Base-by-base conservation (phyloP, 2,329 filamentous ascomycete species). In the Diaporthe capsici region DNA sequence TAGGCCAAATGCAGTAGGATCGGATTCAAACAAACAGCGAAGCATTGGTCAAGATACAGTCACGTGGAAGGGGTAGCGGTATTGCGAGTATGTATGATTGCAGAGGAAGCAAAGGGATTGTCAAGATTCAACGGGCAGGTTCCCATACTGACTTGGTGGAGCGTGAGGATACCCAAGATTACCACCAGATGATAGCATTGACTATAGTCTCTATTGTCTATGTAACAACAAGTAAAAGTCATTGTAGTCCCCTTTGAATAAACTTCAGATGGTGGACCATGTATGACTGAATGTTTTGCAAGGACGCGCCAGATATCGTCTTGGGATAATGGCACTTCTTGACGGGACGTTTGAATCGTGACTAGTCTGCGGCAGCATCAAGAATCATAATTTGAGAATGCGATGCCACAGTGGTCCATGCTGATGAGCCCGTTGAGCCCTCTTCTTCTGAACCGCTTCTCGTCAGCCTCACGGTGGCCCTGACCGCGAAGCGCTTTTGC, bases 111-210 rank as follows among this genome's bases (percentile, higher is more conserved):
- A 37, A 10, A 49, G 20, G 28, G 10, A 17, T 17, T 34, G 2
- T n/a, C 28, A 49, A 28, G 25, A 31, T 65, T 15, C 28, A 49
- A 49, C 4, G 31, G 65, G n/a, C 49, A 55, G 49, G n/a, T 28
- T n/a, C 65, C 22, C 31, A 37, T 22, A 8, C 31, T 13, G n/a
- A 28, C n/a, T 13, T 39, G 34, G 9, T 22, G 34, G 34, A 42
- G 49, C 25, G 47, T 37, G 34, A 70, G 31, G 34, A 39, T 55
- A 70, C 47, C 65, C 65, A 39, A 28, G 17, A 55, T 55, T n/a
- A 20, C 28, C 22, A 39, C 7, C n/a, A 7, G 47, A 68, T 13
- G 51, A 42, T 12, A 39, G 65, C 20, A 39, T 42, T 31, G 34
- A 42, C 44, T 22, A 37, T 31, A 51, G 28, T n/a, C 28, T 37